Evolutionary conservation across 202 grass and related monocot genomes (phyloP).

Genomic region (Carex sylvatica): DNA sequence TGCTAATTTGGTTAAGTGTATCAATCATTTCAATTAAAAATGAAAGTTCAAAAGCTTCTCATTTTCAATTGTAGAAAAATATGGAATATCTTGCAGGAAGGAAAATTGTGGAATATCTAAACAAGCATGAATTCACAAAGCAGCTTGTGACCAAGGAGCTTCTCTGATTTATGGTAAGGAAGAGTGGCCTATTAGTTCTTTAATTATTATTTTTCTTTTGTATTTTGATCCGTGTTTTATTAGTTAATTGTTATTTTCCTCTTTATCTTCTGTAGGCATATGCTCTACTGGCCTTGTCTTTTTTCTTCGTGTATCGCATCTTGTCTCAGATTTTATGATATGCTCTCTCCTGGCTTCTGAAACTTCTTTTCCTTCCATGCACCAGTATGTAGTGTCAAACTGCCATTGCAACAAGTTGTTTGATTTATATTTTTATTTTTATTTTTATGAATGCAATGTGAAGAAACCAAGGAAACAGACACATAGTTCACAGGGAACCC

Average conservation of each 20-base stretch:
- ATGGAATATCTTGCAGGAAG: no score
- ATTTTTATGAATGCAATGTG: constrained; percentile 38
- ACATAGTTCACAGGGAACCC: constrained; percentile 37
- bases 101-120: constrained; percentile 71
- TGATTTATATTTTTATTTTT: constrained; percentile 12
- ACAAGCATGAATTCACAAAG: constrained; percentile 80
- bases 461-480: constrained; percentile 54
- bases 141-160: constrained; percentile 78
- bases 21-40: no score
- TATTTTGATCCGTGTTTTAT: constrained; percentile 23
- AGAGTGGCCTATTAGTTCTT: background rate
- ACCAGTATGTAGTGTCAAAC: background rate
- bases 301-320: constrained; percentile 66
- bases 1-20: no score
- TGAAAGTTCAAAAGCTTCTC: no score
- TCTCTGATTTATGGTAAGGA: constrained; percentile 95
- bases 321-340: constrained; percentile 67
- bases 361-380: background rate
- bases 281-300: constrained; percentile 72
- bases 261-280: constrained; percentile 61
- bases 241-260: constrained; percentile 16
- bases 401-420: background rate
- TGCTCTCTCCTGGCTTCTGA: constrained; percentile 19
- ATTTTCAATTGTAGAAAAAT: no score
- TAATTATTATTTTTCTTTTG: background rate